Evolutionary conservation across 768 basidiomycete genomes (phyloP), one percentile per base, ranked within the genome.

Genomic region (Rhodosporidiobolus odoratus): DNA sequence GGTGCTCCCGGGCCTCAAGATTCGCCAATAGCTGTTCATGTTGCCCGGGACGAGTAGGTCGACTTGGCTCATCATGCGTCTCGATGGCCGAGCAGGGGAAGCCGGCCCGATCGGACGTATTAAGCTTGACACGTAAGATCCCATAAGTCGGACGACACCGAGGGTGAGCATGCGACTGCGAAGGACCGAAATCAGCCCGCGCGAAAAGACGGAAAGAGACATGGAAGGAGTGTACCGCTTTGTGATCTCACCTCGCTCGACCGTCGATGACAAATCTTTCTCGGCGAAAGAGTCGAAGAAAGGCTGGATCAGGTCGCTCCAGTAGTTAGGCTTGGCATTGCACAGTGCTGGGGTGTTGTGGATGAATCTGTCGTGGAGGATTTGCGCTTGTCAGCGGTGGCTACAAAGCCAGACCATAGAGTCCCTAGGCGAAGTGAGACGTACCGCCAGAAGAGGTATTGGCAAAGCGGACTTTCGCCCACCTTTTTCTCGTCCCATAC

Each of bases 261-360:
- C 60, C 17, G 67, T 75, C 56, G 61, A 57, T 19, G 52, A 57
- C 7, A 75, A 40, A 37, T 71, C 71, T 1, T 62, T 35, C 68
- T 69, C 70, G 21, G 74, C 70, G 56, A 75, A 72, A n/a, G 64
- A 63, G 38, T 75, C 74, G 45, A 69, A 50, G 62, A 75, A 69
- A 1, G 61, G 68, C 52, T 75, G 74, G 32, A 69, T 66, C 27
- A 64, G 50, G 12, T 66, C 58, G 7, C 56, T 58, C 74, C 74
- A 75, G 56, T 72, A 75, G 37, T 25, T 53, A 16, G 37, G 23
- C 48, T 71, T 68, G n/a, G 73, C 73, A 9, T 37, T 25, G 6
- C 67, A 30, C 0, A 75, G 52, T 0, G 50, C 73, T 2, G 73
- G 73, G 19, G 64, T 17, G 37, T 71, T 65, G 35, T 65, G 53